phyloP scores from a whole-genome alignment of 352 stramenopile genomes.

The Phytophthora citrophthora region DNA sequence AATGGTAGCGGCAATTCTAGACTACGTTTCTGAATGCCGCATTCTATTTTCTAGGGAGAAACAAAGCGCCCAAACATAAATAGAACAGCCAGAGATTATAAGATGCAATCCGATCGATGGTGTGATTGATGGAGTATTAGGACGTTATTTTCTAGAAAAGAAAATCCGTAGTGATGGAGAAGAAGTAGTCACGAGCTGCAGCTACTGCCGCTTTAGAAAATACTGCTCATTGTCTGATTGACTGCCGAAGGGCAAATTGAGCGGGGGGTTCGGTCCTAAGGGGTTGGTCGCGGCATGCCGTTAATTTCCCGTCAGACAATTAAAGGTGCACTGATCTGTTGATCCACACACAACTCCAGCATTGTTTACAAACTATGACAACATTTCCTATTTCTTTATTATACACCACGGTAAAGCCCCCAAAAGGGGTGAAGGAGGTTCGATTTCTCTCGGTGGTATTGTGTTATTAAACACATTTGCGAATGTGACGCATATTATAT shows the following conservation, averaged over 20 bases:
- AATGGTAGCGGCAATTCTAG: too few relatives aligned
- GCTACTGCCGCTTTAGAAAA: too few relatives aligned
- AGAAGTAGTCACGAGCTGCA: too few relatives aligned
- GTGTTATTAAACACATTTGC: not conserved
- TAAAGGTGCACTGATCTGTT: not conserved
- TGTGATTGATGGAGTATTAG: too few relatives aligned
- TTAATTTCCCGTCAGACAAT: slow-evolving; percentile 3
- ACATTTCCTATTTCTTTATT: not conserved
- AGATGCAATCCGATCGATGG: too few relatives aligned
- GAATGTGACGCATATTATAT: not conserved
- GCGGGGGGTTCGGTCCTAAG: not conserved
- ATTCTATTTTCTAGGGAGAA: too few relatives aligned
- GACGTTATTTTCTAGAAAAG: too few relatives aligned
- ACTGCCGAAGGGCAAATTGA: slow-evolving; percentile 1
- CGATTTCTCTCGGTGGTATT: slow-evolving; percentile 4
- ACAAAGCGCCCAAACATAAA: too few relatives aligned
- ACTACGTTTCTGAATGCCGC: too few relatives aligned
- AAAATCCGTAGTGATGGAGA: too few relatives aligned
- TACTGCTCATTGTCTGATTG: slow-evolving; percentile 6
- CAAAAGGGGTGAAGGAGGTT: slow-evolving; percentile 1
- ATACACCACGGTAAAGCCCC: not conserved
- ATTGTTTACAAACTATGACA: not conserved
- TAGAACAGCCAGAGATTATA: too few relatives aligned
- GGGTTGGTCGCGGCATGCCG: not conserved
- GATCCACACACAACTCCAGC: not conserved